Conservation (phyloP, 139 green algal species). For the Chlorella sorokiniana region DNA sequence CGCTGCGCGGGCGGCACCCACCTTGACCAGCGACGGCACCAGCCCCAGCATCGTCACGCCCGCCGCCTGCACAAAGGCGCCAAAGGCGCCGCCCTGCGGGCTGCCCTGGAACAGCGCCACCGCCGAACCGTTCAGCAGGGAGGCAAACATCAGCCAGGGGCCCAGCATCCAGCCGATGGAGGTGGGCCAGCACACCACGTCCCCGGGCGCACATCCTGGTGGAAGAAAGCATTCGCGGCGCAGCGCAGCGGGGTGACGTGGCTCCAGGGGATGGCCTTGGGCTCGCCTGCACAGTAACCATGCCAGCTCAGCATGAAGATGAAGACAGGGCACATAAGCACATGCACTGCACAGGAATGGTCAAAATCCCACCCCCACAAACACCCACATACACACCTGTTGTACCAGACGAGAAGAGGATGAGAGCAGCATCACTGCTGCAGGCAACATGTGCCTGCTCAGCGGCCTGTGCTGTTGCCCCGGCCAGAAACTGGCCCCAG, state of each 20-base stretch:
- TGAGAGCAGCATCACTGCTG: slow-evolving; percentile 62
- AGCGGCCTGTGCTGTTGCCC: background rate
- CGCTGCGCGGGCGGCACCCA: background rate
- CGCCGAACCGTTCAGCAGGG: slow-evolving; percentile 82
- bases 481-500: slow-evolving; percentile 62
- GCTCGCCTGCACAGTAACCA: no score
- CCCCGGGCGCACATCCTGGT: slow-evolving; percentile 68
- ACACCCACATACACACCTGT: slow-evolving; percentile 55
- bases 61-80: slow-evolving; percentile 73
- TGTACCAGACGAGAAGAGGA: slow-evolving; percentile 95
- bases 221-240: slow-evolving; percentile 74
- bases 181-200: slow-evolving; percentile 90
- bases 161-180: slow-evolving; percentile 98
- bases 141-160: slow-evolving; percentile 88
- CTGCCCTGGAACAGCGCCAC: slow-evolving; percentile 85
- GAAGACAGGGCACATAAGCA: no score
- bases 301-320: no score
- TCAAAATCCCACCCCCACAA: no score
- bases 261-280: slow-evolving; percentile 94
- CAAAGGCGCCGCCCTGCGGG: slow-evolving; percentile 73
- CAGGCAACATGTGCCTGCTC: slow-evolving; percentile 39
- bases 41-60: slow-evolving; percentile 87
- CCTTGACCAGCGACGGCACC: slow-evolving; percentile 82
- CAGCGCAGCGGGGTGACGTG: slow-evolving; percentile 83
- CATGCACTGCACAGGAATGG: no score